phyloP scores from a whole-genome alignment of 2,329 filamentous ascomycete genomes.

The Trichoderma hamatum region DNA sequence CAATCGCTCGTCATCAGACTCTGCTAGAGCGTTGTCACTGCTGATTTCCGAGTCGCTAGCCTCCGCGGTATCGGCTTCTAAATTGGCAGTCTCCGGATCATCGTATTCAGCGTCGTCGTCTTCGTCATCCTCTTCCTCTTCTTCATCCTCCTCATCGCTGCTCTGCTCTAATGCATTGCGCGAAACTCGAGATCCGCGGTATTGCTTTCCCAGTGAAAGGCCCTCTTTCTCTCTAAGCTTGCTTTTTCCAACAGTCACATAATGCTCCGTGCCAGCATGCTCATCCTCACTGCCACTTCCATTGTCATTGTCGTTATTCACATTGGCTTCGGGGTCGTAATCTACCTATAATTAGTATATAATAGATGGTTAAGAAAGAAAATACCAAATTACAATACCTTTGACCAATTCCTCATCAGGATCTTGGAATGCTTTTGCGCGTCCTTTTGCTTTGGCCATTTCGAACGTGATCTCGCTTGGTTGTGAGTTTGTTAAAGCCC shows the following conservation, averaged over 20 bases:
- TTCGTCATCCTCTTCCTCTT: slow-evolving; percentile 51
- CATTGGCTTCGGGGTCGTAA: slow-evolving; percentile 76
- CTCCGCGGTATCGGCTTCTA: slow-evolving; percentile 53
- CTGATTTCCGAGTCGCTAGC: slow-evolving; percentile 64
- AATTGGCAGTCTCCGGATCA: slow-evolving; percentile 59
- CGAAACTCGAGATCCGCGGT: slow-evolving; percentile 75
- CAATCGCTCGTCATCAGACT: slow-evolving; percentile 83
- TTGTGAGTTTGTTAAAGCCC: slow-evolving; percentile 32
- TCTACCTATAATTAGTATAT: slow-evolving; percentile 53
- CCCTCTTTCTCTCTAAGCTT: slow-evolving; percentile 76
- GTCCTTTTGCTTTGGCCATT: slow-evolving; percentile 57
- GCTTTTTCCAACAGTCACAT: slow-evolving; percentile 80
- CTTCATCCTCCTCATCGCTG: slow-evolving; percentile 56
- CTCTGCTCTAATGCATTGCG: slow-evolving; percentile 66
- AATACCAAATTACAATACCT: slow-evolving; percentile 49
- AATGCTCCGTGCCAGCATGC: slow-evolving; percentile 79
- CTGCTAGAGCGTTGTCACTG: slow-evolving; percentile 72
- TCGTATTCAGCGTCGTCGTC: slow-evolving; percentile 56
- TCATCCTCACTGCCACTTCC: slow-evolving; percentile 54
- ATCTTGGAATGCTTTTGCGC: slow-evolving; percentile 64
- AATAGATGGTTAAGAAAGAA: not conserved
- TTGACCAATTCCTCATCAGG: slow-evolving; percentile 63
- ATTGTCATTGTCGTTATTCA: slow-evolving; percentile 57
- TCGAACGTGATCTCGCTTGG: slow-evolving; percentile 31
- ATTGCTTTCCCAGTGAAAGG: slow-evolving; percentile 73